A percentile compares a stretch with the other conserved stretches of the same genome.
Evolutionary conservation across 1,284 basidiomycete genomes (phyloP).

Genomic region (Cystobasidium slooffiae): DNA sequence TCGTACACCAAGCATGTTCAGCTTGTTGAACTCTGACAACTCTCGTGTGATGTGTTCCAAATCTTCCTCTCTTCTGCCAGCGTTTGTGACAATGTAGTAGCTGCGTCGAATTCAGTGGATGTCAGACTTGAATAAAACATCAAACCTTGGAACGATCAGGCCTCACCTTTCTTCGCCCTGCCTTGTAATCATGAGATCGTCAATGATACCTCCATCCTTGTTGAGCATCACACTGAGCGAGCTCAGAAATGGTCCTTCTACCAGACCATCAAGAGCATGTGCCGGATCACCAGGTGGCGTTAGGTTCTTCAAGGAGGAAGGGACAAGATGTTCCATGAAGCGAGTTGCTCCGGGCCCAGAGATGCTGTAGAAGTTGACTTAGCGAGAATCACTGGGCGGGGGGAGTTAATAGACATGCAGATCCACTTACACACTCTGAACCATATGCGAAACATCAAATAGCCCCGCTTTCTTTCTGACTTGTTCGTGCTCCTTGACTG

Average conservation of each 20-base stretch:
- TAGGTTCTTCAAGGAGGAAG: constrained; percentile 71
- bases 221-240: constrained; percentile 83
- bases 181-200: constrained; percentile 69
- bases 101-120: constrained; percentile 57
- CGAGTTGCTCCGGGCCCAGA: constrained; percentile 56
- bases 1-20: constrained; percentile 68
- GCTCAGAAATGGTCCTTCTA: constrained; percentile 64
- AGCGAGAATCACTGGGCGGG: no score
- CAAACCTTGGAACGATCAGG: not conserved
- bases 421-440: constrained; percentile 55
- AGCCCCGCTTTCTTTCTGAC: constrained; percentile 82
- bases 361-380: no score
- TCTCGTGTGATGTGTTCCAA: constrained; percentile 74
- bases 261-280: not conserved
- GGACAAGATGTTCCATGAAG: constrained; percentile 58
- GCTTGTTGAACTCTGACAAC: constrained; percentile 74
- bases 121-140: not conserved
- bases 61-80: constrained; percentile 81
- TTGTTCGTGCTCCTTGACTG: constrained; percentile 89
- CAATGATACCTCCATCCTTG: constrained; percentile 88
- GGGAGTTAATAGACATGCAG: no score
- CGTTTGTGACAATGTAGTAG: constrained; percentile 97
- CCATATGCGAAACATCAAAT: constrained; percentile 99
- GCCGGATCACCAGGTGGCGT: constrained; percentile 7
- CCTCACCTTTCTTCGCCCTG: constrained; percentile 56